phyloP scores from a whole-genome alignment of 306 rosid genomes.

The Vigna radiata region DNA sequence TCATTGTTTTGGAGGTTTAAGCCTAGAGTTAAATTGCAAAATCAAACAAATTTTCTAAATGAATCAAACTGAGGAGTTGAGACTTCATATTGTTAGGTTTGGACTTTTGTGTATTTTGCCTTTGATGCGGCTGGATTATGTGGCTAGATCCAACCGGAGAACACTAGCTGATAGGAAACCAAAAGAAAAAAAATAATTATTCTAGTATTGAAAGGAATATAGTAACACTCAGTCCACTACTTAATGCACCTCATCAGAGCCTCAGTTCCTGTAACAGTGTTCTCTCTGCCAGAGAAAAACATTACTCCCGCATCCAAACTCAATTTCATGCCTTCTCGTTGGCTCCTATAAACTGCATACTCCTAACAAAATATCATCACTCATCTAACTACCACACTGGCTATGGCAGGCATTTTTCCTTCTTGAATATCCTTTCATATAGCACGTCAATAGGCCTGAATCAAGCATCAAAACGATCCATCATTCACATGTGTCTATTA shows the following conservation, averaged over 20 bases:
- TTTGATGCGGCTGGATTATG: conserved; percentile 20
- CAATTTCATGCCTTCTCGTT: neutral
- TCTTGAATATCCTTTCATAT: neutral
- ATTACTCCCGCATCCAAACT: neutral
- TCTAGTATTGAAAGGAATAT: neutral
- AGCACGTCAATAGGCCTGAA: neutral
- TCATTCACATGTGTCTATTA: neutral
- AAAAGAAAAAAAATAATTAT: neutral
- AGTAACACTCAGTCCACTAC: neutral
- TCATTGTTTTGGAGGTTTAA: neutral
- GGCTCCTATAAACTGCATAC: neutral
- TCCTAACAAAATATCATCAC: neutral
- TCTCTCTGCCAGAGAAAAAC: neutral
- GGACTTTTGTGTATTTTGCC: neutral
- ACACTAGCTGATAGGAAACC: neutral
- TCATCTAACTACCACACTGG: neutral
- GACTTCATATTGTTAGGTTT: neutral
- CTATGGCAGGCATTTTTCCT: neutral
- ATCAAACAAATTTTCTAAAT: neutral
- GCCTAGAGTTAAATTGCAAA: conserved; percentile 12
- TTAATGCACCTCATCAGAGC: neutral
- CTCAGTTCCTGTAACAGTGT: neutral
- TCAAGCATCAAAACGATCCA: neutral
- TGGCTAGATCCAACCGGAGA: neutral
- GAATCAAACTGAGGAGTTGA: conserved; percentile 7